phyloP scores from a whole-genome alignment of 305 asterid species.

The Salvia sclarea region DNA sequence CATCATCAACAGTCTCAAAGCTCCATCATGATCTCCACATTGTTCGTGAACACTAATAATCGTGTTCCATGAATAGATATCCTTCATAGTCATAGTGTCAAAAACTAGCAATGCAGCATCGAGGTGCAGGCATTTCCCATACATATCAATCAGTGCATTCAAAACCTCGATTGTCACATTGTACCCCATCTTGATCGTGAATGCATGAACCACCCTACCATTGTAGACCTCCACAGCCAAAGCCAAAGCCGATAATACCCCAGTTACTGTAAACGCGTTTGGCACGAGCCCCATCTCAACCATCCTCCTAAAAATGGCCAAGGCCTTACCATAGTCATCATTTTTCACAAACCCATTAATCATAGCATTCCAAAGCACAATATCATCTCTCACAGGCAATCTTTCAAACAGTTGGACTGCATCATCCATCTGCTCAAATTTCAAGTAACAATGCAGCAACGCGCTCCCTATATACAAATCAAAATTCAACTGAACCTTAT shows the following conservation, averaged over 20 bases:
- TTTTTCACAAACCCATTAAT: constrained; percentile 68
- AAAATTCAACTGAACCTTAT: constrained; percentile 54
- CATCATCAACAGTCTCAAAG: constrained; percentile 52
- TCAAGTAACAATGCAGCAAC: constrained; percentile 59
- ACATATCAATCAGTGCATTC: constrained; percentile 80
- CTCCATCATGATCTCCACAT: constrained; percentile 70
- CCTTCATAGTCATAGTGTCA: constrained; percentile 53
- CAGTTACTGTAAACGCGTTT: constrained; percentile 58
- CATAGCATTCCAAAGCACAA: constrained; percentile 83
- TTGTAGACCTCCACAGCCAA: constrained; percentile 51
- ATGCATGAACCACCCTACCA: constrained; percentile 59
- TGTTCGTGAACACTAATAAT: constrained; percentile 69
- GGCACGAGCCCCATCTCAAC: constrained; percentile 46
- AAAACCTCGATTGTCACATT: constrained; percentile 49
- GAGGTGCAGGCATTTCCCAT: constrained; percentile 68
- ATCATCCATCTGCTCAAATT: constrained; percentile 48
- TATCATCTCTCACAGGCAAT: constrained; percentile 63
- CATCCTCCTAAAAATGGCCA: constrained; percentile 56
- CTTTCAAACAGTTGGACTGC: constrained; percentile 64
- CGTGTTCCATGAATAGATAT: constrained; percentile 85
- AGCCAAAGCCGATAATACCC: constrained; percentile 65
- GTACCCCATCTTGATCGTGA: constrained; percentile 56
- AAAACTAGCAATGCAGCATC: constrained; percentile 55
- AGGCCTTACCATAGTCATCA: constrained; percentile 53
- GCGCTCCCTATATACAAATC: constrained; percentile 78